phyloP scores from a whole-genome alignment of 495 filamentous ascomycete genomes.

The Alectoria sarmentosa region DNA sequence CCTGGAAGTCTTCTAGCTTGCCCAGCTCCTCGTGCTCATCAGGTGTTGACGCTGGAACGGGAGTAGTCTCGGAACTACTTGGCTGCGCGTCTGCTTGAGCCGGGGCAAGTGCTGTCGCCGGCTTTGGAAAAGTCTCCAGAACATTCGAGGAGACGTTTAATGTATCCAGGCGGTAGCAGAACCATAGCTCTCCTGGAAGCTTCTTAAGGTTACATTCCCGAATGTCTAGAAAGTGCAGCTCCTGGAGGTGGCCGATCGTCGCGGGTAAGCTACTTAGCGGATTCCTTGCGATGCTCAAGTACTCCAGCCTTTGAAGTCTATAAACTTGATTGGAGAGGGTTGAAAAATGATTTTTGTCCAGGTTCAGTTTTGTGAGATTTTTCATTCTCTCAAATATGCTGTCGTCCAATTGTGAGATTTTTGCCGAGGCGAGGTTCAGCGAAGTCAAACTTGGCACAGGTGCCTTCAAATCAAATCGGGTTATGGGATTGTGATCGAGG shows the following conservation, averaged over 20 bases:
- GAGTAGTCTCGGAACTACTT: constrained; percentile 46
- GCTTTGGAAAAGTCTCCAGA: constrained; percentile 82
- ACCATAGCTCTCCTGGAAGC: constrained; percentile 89
- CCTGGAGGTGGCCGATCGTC: constrained; percentile 76
- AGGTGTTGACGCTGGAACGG: constrained; percentile 40
- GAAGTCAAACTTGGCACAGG: constrained; percentile 73
- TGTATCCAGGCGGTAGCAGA: constrained; percentile 77
- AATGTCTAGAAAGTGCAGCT: constrained; percentile 78
- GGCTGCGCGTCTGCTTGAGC: constrained; percentile 39
- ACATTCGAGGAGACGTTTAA: constrained; percentile 95
- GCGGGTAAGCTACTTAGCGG: constrained; percentile 71
- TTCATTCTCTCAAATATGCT: constrained; percentile 79
- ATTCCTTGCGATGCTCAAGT: constrained; percentile 91
- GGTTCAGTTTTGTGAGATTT: constrained; percentile 74
- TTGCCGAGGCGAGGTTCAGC: constrained; percentile 80
- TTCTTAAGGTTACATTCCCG: constrained; percentile 86
- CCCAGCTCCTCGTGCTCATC: constrained; percentile 68
- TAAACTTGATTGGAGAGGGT: constrained; percentile 79
- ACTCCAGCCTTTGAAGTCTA: constrained; percentile 72
- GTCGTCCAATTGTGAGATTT: constrained; percentile 78
- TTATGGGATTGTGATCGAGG: constrained; percentile 88
- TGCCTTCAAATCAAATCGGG: constrained; percentile 75
- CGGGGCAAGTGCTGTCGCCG: constrained; percentile 46
- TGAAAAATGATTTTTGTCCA: constrained; percentile 94
- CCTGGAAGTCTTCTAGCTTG: constrained; percentile 53